Evolutionary conservation across 75 land plant genomes (phyloP).

Genomic region (Isoetes taiwanensis): DNA sequence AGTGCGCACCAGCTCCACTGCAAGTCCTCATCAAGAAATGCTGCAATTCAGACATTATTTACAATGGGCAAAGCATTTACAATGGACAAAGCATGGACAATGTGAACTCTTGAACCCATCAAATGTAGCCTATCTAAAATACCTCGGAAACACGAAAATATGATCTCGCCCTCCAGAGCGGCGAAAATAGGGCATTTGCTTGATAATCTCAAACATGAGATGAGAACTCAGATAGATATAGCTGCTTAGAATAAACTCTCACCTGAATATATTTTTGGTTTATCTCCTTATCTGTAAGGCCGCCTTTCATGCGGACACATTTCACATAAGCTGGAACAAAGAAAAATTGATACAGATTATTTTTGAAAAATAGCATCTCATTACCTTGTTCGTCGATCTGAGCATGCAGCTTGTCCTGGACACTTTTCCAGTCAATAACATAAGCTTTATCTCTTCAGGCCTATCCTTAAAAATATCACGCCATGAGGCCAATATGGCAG

Average conservation of each 20-base stretch:
- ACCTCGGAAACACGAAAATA: slow-evolving; percentile 89
- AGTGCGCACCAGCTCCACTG: slow-evolving; percentile 95
- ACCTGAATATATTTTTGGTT: slow-evolving; percentile 69
- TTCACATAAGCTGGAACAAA: slow-evolving; percentile 92
- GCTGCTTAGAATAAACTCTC: too few species aligned
- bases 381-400: not conserved
- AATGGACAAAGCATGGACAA: too few species aligned
- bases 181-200: slow-evolving; percentile 89
- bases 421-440: not conserved
- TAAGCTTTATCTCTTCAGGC: not conserved
- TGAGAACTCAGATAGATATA: too few species aligned
- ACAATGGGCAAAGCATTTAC: too few species aligned
- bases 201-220: too few species aligned
- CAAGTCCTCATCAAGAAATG: slow-evolving; percentile 17
- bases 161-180: slow-evolving; percentile 85
- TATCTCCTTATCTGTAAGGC: slow-evolving; percentile 80
- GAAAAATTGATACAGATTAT: slow-evolving; percentile 42
- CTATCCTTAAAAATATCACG: not conserved
- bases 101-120: too few species aligned
- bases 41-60: slow-evolving; percentile 17
- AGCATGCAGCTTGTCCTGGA: slow-evolving; percentile 6
- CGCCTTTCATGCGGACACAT: slow-evolving; percentile 86
- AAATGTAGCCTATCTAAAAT: too few species aligned
- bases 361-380: slow-evolving; percentile 3
- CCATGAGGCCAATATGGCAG: not conserved